Percentiles rank a stretch among this genome's conserved stretches.
These are phyloP conservation scores for Coprinellus micaceus DNA, from an alignment of 768 basidiomycete species.

Conservation along the genomic window DNA sequence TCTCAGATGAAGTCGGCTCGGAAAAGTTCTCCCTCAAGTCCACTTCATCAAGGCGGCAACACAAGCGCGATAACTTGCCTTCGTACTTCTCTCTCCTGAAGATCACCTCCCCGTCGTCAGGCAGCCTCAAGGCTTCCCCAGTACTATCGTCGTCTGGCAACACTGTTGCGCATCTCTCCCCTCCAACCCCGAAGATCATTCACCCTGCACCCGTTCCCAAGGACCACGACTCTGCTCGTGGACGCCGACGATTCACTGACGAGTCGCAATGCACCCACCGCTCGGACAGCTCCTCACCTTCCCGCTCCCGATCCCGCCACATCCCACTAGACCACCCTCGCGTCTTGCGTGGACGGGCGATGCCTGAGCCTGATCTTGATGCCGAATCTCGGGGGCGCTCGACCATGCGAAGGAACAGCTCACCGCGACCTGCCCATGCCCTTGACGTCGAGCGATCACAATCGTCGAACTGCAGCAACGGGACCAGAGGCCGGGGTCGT, in stretches of 20 bases:
- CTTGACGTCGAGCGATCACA: slow-evolving; percentile 24
- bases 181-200: slow-evolving; percentile 56
- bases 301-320: slow-evolving; percentile 42
- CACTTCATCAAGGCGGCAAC: slow-evolving; percentile 41
- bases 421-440: slow-evolving; percentile 48
- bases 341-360: slow-evolving; percentile 23
- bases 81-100: slow-evolving; percentile 73
- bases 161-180: slow-evolving; percentile 48
- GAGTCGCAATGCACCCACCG: slow-evolving; percentile 28
- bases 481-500: slow-evolving; percentile 48
- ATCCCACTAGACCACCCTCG: slow-evolving; percentile 13
- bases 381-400: slow-evolving; percentile 41
- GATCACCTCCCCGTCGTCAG: slow-evolving; percentile 36
- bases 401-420: slow-evolving; percentile 51
- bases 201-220: slow-evolving; percentile 21
- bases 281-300: slow-evolving; percentile 27
- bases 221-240: slow-evolving; percentile 47
- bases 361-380: slow-evolving; percentile 37
- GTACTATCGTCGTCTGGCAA: slow-evolving; percentile 46
- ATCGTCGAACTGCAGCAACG: slow-evolving; percentile 22
- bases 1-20: slow-evolving; percentile 29
- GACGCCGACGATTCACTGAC: slow-evolving; percentile 44
- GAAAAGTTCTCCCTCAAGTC: slow-evolving; percentile 24
- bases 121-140: slow-evolving; percentile 35
- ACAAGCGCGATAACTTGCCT: slow-evolving; percentile 71